Evolutionary conservation across 169 alveolate species (phyloP), one percentile per base, ranked within the genome.

Genomic region (Eimeria tenella): DNA sequence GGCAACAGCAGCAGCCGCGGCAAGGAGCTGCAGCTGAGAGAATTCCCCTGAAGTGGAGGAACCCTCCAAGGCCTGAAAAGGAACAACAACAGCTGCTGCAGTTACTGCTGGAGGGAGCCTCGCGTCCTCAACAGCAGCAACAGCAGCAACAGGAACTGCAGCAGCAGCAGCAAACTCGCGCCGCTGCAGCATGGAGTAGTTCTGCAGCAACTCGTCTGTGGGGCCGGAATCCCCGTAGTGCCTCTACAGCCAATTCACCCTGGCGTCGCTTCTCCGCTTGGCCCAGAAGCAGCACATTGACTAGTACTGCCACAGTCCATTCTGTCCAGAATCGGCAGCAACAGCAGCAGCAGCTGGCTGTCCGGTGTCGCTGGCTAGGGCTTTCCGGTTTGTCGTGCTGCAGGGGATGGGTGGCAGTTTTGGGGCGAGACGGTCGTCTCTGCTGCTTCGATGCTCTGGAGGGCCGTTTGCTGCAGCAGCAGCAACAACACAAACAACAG

Each of bases 281-380:
- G 75, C 58, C 90, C 13, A 55, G 15, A 5, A 73, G 84, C 84
- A 73, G 84, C 77, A 68, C 25, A 10, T 11, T 10, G n/a, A 58
- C 56, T 55, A 25, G 81, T 55, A 53, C 73, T 56, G 73, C 73
- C 55, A 11, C 73, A 5, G 11, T 21, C 52, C 31, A 50, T 25
- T 53, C 90, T 9, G 58, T 7, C 65, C 68, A 55, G 62, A 52
- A 81, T 23, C 88, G 21, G 65, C 90, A 81, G 63, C 79, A 42
- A 42, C 91, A 62, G 92, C 75, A 84, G 63, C 75, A 89, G 88
- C 88, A 74, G 68, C 63, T 79, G 77, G 60, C 84, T 89, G 65
- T 50, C 25, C 25, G 94, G 60, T 71, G 94, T 65, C 65, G 94
- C 77, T 8, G 94, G 71, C 23, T 89, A 70, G 63, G 94, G 19